Evolutionary conservation across 495 filamentous ascomycete species (phyloP), one percentile per base, ranked within the genome.

Genomic region (Xylaria grammica): DNA sequence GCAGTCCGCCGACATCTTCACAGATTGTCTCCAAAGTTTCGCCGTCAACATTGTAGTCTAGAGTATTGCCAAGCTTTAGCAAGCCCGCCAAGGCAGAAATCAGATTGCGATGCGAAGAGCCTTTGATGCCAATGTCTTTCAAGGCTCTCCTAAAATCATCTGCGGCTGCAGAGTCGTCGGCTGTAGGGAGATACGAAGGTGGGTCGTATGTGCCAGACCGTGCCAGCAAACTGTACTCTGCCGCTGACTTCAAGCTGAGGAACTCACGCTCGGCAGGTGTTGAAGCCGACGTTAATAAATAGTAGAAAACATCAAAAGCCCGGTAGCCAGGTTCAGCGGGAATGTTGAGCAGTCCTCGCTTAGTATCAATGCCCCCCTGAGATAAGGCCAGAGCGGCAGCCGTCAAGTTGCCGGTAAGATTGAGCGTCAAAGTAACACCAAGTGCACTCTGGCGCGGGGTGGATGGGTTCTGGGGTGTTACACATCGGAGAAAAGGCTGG

Each of bases 271-370:
- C 95, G 1, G 93, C 92, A 1, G 89, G 90, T 1, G 93, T 96
- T 0, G 95, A 96, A 15, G 92, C 89, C 29, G 90, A 91, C 0
- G 94, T 96, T 24, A 97, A 82, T 3, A 99, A 86, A 67, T 97
- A 98, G 78, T 99, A 99, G 75, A 98, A 99, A 29, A 94, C 96
- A 72, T 99, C 94, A 69, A 98, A 99, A n/a, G 94, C 95, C 62
- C 95, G 88, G 72, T 91, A 93, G 22, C 96, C 95, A 7, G 86
- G 62, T 72, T 96, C 87, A 0, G 86, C 74, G 0, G 95, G 91
- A 27, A 98, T 85, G 40, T 92, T 87, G 29, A 98, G 82, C 24
- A 99, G 81, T 24, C 95, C 95, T 62, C 87, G 87, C 11, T 81
- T 75, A 8, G 93, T 93, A 74, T 98, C 91, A 64, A 98, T 90